Base-by-base conservation (phyloP, 495 filamentous ascomycete genomes). In the Entonaema liquescens region DNA sequence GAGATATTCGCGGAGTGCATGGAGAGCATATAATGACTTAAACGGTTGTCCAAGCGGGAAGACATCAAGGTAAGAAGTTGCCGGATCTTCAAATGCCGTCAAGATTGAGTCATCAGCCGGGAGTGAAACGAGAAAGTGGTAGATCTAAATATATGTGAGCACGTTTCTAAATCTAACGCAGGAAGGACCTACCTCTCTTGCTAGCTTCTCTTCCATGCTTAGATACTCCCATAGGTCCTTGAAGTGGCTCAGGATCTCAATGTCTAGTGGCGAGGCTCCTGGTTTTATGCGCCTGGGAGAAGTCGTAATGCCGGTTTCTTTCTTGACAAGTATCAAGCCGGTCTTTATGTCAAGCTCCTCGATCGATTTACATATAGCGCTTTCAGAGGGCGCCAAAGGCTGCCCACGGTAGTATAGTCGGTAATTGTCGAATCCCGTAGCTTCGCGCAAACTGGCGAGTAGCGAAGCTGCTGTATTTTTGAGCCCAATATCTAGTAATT, bases 191-290 rank as follows among this genome's bases (percentile, higher is more conserved):
- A 92, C 88, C 78, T 90, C 88, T 71, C 85, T 82, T n/a, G 91
- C 89, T 15, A 95, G 79, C 44, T 83, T 84, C 65, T 93, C 92
- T 44, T 92, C 86, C 76, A 95, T 88, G 57, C 87, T 87, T 38
- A 99, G 85, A 71, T 95, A 89, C 17, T 88, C 86, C 83, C 95
- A 97, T 8, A 99, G 79, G 61, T 94, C 89, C 59, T 93, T 87
- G 75, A 97, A 97, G 78, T 97, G 92, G 62, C 90, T 87, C 61
- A 97, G 79, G 21, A 98, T 89, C 67, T 94, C 92, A 13, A 83
- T 81, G 68, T 97, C 92, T 7, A 94, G 83, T 13, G 80, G 80
- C 12, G 84, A 83, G n/a, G 82, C 79, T 2, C 79, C 82, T 21
- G 79, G 77, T 31, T 78, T 79, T 50, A 79, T 67, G 31, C 74